Conservation (phyloP, 768 basidiomycete species). For the Clitopilus passeckerianus region DNA sequence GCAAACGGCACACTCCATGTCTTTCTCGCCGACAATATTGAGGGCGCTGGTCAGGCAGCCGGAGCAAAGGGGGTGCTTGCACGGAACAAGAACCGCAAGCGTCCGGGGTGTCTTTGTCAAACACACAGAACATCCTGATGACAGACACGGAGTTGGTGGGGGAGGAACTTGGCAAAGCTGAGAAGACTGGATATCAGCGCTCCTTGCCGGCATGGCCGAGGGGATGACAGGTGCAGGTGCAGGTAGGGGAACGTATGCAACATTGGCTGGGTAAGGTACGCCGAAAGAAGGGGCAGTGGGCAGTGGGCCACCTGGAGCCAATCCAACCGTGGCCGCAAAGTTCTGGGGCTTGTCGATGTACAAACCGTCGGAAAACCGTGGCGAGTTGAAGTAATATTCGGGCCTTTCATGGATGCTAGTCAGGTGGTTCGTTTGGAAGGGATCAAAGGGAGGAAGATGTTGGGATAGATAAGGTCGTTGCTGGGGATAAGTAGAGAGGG, state of each 20-base stretch:
- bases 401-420: constrained; percentile 34
- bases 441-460: constrained; percentile 24
- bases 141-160: neutral
- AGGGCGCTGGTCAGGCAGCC: constrained; percentile 80
- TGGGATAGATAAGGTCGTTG: constrained; percentile 19
- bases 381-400: constrained; percentile 39
- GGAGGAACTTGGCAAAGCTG: neutral
- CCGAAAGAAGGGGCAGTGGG: neutral
- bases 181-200: neutral
- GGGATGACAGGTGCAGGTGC: constrained; percentile 6
- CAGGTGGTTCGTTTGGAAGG: constrained; percentile 30
- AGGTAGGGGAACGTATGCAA: constrained; percentile 16
- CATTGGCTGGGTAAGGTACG: constrained; percentile 6
- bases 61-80: constrained; percentile 73
- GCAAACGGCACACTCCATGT: constrained; percentile 82
- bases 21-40: constrained; percentile 88
- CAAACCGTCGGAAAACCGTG: constrained; percentile 16
- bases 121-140: constrained; percentile 58
- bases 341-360: constrained; percentile 6
- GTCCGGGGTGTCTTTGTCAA: constrained; percentile 34
- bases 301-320: neutral
- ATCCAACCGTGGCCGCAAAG: neutral
- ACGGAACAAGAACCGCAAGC: constrained; percentile 70
- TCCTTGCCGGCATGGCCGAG: neutral
- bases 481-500: constrained; percentile 17